Evolutionary conservation across 257 asterid genomes (phyloP), one percentile per base, ranked within the genome.

Genomic region (Mitragyna speciosa): DNA sequence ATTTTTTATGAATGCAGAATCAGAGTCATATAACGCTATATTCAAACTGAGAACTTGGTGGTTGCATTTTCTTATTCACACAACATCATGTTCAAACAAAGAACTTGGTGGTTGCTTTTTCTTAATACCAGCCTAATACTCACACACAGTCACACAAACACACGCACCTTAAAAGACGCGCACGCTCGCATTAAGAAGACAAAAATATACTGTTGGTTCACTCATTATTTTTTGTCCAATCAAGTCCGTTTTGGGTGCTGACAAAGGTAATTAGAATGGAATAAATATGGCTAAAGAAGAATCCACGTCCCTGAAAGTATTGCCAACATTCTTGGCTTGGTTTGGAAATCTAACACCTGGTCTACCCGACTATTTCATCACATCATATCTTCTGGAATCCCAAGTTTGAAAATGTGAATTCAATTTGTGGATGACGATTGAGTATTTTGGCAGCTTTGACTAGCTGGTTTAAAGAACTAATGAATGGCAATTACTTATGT

Each of bases 381-480:
- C 10, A 64, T 20, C 41, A 76, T 3, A 24, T 75, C 33, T 33
- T 76, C 54, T 47, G 51, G 36, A 65, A 52, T 51, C 80, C 41
- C 39, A 17, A 1, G 63, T 28, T 72, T 48, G 69, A 16, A 76
- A 63, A 33, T 20, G 5, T 15, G 43, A 20, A 61, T 76, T 16
- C 9, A 75, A 75, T 31, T n/a, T 58, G 24, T 20, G 9, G 33
- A 33, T 54, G 31, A 26, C 33, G 31, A 10, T 22, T 56, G 43
- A 41, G 17, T 15, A 61, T 41, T 76, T 43, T 61, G 71, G 28
- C 43, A 41, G 11, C 36, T 61, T 76, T 76, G 79, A 76, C 79
- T 49, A 15, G 17, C 0, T 75, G 58, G 51, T n/a, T 15, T 26
- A 41, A 70, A 41, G 31, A 70, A 70, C 31, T 41, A 39, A 22